Conservation (phyloP, 106 monocot genomes). For the Platanthera guangdongensis region DNA sequence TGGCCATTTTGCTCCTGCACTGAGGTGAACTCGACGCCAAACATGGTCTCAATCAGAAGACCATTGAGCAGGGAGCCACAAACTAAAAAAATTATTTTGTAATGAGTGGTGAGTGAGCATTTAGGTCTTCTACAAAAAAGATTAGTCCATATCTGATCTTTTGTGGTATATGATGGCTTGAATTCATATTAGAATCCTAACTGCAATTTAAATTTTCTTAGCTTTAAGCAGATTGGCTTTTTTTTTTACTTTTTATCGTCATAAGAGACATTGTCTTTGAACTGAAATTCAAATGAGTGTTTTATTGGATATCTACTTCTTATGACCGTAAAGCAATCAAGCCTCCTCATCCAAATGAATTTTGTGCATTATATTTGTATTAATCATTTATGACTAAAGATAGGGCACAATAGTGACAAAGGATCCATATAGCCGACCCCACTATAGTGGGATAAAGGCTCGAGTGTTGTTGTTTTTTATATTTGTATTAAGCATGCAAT, state of each 20-base stretch:
- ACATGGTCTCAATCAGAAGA: too few relatives aligned
- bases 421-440: too few relatives aligned
- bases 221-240: neutral
- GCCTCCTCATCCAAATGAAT: neutral
- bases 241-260: neutral
- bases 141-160: neutral
- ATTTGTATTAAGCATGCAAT: neutral
- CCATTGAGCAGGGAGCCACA: neutral
- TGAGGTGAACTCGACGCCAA: too few relatives aligned
- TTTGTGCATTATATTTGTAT: neutral
- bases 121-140: neutral
- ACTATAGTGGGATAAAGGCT: too few relatives aligned
- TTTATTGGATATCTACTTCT: neutral
- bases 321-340: neutral
- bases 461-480: too few relatives aligned
- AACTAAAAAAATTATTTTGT: neutral
- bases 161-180: neutral
- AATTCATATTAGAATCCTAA: neutral
- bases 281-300: neutral
- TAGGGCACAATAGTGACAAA: too few relatives aligned
- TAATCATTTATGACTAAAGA: too few relatives aligned
- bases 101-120: neutral
- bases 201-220: neutral
- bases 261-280: too few relatives aligned
- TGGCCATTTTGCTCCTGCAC: too few relatives aligned